phyloP scores from a whole-genome alignment of 2,329 filamentous ascomycete species.

The Colletotrichum liriopes region DNA sequence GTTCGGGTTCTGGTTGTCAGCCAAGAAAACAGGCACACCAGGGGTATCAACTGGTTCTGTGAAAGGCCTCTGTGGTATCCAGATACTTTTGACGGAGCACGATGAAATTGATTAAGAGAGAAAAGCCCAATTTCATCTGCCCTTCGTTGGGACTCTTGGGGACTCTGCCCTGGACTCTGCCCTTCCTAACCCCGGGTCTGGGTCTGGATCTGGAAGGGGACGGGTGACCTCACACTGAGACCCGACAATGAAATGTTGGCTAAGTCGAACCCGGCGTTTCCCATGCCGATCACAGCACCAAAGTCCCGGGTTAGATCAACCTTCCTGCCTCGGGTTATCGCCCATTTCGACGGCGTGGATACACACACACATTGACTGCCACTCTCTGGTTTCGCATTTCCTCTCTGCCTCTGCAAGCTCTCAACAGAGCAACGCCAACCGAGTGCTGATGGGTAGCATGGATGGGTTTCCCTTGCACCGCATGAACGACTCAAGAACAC shows the following conservation, averaged over 20 bases:
- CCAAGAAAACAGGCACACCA: slow-evolving; percentile 26
- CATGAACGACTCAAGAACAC: slow-evolving; percentile 14
- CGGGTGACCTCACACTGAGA: slow-evolving; percentile 36
- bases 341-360: background rate
- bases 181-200: too few species aligned
- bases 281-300: slow-evolving; percentile 37
- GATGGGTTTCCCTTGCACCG: slow-evolving; percentile 8
- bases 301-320: slow-evolving; percentile 1
- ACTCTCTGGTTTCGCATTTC: background rate
- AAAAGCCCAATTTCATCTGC: too few species aligned
- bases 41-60: slow-evolving; percentile 12
- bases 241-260: slow-evolving; percentile 23
- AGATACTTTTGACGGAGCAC: background rate
- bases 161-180: slow-evolving; percentile 6
- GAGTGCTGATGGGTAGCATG: background rate
- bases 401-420: background rate
- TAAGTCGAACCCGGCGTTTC: slow-evolving; percentile 32
- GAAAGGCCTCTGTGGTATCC: slow-evolving; percentile 4
- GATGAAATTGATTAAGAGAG: slow-evolving; percentile 6
- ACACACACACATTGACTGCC: background rate
- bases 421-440: background rate
- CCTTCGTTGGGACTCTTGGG: background rate
- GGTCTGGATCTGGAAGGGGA: background rate
- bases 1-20: slow-evolving; percentile 22
- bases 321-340: background rate